Evolutionary conservation across 306 rosid genomes (phyloP).

Genomic region (Prunus mume): DNA sequence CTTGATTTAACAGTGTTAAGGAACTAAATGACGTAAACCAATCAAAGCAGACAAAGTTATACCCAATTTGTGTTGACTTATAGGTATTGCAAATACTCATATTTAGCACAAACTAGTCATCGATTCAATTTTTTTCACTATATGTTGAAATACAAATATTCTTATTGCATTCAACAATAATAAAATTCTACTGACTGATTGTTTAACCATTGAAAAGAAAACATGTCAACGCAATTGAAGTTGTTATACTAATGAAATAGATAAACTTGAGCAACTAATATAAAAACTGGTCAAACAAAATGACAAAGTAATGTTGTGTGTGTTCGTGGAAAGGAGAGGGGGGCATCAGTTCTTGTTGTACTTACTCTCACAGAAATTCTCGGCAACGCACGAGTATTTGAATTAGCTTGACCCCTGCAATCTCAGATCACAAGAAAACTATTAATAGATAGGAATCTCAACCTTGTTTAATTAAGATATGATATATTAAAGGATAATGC

Average conservation of each 20-base stretch:
- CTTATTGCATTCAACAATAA: neutral
- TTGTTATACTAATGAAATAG: neutral
- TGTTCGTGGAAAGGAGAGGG: neutral
- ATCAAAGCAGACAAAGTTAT: neutral
- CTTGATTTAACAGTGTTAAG: neutral
- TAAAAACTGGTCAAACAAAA: neutral
- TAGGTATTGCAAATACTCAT: neutral
- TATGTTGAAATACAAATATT: neutral
- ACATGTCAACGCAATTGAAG: neutral
- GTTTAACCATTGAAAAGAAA: neutral
- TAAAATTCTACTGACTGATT: neutral
- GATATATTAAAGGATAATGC: neutral
- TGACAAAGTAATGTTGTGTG: neutral
- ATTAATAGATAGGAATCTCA: slow-evolving; percentile 19
- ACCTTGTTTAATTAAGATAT: neutral
- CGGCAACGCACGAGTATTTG: slow-evolving; percentile 35
- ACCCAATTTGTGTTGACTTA: no score
- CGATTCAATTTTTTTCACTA: neutral
- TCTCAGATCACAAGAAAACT: slow-evolving; percentile 23
- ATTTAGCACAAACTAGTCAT: neutral
- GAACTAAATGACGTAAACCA: neutral
- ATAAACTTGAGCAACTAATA: neutral
- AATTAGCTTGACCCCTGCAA: slow-evolving; percentile 53
- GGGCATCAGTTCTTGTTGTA: neutral
- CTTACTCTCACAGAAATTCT: slow-evolving; percentile 61